Evolutionary conservation across 257 asterid species (phyloP).

Genomic region (Nicotiana tabacum): DNA sequence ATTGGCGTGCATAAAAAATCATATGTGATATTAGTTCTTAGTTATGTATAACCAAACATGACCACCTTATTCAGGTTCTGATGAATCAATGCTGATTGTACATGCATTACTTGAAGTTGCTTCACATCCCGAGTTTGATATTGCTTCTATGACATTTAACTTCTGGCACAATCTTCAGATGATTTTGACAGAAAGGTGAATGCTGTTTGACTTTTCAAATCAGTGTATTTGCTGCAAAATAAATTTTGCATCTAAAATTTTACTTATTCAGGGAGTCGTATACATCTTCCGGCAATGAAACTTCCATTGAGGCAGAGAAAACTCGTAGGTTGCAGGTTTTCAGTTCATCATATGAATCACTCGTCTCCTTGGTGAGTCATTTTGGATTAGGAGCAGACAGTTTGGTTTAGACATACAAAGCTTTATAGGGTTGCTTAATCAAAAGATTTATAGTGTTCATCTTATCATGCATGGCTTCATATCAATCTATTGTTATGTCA

Average conservation of each 20-base stretch:
- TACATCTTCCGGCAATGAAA: constrained; percentile 48
- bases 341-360: constrained; percentile 73
- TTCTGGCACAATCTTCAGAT: constrained; percentile 98
- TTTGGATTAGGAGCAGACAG: not conserved
- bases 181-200: constrained; percentile 69
- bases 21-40: not conserved
- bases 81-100: constrained; percentile 89
- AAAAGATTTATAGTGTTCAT: not conserved
- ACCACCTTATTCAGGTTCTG: constrained; percentile 69
- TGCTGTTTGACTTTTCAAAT: constrained; percentile 11
- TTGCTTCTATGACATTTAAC: constrained; percentile 97
- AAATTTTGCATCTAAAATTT: constrained; percentile 23
- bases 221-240: constrained; percentile 15
- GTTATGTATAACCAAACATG: constrained; percentile 6
- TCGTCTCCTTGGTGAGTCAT: constrained; percentile 80
- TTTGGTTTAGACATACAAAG: not conserved
- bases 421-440: not conserved
- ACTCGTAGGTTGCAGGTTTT: constrained; percentile 65
- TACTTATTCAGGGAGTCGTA: constrained; percentile 60
- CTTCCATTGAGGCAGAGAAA: constrained; percentile 64
- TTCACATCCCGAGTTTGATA: constrained; percentile 95
- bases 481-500: not conserved
- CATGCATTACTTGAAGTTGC: constrained; percentile 94
- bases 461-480: not conserved
- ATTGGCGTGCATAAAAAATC: not conserved